These are phyloP conservation scores for Mycosphaerella sp. DNA, from an alignment of 2,329 filamentous ascomycete genomes.

Conservation along the genomic window DNA sequence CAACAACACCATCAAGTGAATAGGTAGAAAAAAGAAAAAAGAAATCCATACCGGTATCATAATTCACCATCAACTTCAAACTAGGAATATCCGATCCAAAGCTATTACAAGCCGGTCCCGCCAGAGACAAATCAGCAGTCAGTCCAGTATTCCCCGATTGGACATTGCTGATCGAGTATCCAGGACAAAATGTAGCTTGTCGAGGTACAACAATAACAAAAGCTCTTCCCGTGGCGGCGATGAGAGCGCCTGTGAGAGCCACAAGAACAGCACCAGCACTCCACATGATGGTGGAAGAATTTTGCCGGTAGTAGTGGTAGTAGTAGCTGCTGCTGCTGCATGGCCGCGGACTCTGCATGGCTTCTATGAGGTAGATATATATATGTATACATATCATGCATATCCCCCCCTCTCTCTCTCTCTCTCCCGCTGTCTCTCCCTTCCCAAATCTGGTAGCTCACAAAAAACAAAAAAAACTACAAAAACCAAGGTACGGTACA, in stretches of 20 bases:
- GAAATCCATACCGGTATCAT: conserved; percentile 21
- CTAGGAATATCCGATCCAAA: conserved; percentile 30
- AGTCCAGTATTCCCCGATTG: conserved; percentile 21
- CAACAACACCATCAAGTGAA: too few relatives aligned
- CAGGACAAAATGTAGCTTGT: conserved; percentile 20
- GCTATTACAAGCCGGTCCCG: conserved; percentile 27
- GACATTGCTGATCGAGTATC: conserved; percentile 30
- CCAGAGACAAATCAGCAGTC: conserved; percentile 27
- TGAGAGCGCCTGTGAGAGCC: conserved; percentile 1
- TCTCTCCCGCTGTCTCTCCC: too few relatives aligned
- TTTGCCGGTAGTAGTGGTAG: too few relatives aligned
- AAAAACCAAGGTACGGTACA: too few relatives aligned
- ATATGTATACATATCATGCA: neutral
- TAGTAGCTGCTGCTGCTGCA: neutral
- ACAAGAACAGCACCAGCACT: neutral
- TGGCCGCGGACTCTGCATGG: neutral
- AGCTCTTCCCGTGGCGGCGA: conserved; percentile 1
- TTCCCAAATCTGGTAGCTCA: too few relatives aligned
- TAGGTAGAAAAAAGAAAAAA: neutral
- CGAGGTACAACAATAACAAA: too few relatives aligned
- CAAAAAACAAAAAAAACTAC: too few relatives aligned
- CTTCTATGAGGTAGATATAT: neutral
- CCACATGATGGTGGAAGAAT: conserved; percentile 2
- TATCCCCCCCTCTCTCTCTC: too few relatives aligned
- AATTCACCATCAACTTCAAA: conserved; percentile 26